Conservation (phyloP, 2,329 filamentous ascomycete genomes). For the Fusarium oxysporum region DNA sequence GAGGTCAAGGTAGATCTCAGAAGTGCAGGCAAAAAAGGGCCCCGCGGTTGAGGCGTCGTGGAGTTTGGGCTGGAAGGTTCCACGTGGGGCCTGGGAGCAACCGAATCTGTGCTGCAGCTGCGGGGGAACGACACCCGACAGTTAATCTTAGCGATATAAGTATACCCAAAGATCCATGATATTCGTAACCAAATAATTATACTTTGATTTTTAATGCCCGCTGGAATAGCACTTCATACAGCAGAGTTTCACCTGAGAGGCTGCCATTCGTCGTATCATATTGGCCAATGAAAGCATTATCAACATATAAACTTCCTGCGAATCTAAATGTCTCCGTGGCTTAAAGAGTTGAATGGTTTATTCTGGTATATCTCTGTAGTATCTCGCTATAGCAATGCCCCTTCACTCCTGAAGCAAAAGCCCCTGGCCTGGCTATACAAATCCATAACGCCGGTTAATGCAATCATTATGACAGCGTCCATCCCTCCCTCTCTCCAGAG, state of each 20-base stretch:
- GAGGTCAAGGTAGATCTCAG: conserved; percentile 23
- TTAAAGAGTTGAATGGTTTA: conserved; percentile 19
- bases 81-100: conserved; percentile 43
- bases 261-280: background rate
- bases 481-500: conserved; percentile 1
- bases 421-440: conserved; percentile 13
- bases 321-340: background rate
- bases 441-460: conserved; percentile 38
- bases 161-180: background rate
- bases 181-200: background rate
- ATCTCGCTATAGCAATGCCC: conserved; percentile 8
- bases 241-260: background rate
- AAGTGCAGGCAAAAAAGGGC: conserved; percentile 31
- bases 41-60: conserved; percentile 40
- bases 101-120: conserved; percentile 6
- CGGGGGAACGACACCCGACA: conserved; percentile 24
- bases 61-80: conserved; percentile 47
- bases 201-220: background rate
- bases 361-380: conserved; percentile 4
- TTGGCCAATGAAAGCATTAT: background rate
- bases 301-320: background rate
- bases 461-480: conserved; percentile 13
- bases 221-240: background rate
- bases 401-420: background rate
- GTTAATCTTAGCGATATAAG: background rate